These are phyloP conservation scores for Croton setiger DNA, from an alignment of 441 rosid species.

Conservation along the genomic window DNA sequence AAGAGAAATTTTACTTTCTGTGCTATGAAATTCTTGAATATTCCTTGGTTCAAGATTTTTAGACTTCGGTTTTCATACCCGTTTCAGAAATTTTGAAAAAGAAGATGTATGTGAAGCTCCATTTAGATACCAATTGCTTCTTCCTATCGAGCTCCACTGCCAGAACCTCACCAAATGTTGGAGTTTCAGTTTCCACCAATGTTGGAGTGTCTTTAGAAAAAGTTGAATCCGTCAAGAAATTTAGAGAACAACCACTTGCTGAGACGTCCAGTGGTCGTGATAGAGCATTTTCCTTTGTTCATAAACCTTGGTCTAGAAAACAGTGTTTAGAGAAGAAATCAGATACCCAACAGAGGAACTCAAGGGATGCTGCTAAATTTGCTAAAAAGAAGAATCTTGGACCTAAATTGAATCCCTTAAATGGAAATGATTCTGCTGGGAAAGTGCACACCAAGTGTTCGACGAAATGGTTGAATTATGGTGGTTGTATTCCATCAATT, in stretches of 20 bases:
- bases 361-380: slow-evolving; percentile 16
- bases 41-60: no score
- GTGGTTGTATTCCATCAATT: slow-evolving; percentile 72
- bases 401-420: neutral
- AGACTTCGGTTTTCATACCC: no score
- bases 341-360: slow-evolving; percentile 17
- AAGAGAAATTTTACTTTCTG: no score
- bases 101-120: slow-evolving; percentile 62
- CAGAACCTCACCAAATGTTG: slow-evolving; percentile 34
- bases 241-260: slow-evolving; percentile 27
- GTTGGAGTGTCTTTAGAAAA: slow-evolving; percentile 33
- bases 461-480: slow-evolving; percentile 63
- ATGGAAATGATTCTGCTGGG: slow-evolving; percentile 17
- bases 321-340: slow-evolving; percentile 32
- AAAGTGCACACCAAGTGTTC: slow-evolving; percentile 60
- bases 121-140: slow-evolving; percentile 45
- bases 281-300: slow-evolving; percentile 20
- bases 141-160: slow-evolving; percentile 38
- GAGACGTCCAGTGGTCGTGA: slow-evolving; percentile 24
- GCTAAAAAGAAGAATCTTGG: slow-evolving; percentile 22
- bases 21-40: no score
- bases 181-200: slow-evolving; percentile 31
- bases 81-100: slow-evolving; percentile 23
- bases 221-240: slow-evolving; percentile 28
- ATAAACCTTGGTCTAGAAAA: slow-evolving; percentile 27